Percentiles rank a stretch among this genome's conserved stretches.
Conservation (phyloP, 2,329 filamentous ascomycete genomes). For the Penicillium sumatraense region DNA sequence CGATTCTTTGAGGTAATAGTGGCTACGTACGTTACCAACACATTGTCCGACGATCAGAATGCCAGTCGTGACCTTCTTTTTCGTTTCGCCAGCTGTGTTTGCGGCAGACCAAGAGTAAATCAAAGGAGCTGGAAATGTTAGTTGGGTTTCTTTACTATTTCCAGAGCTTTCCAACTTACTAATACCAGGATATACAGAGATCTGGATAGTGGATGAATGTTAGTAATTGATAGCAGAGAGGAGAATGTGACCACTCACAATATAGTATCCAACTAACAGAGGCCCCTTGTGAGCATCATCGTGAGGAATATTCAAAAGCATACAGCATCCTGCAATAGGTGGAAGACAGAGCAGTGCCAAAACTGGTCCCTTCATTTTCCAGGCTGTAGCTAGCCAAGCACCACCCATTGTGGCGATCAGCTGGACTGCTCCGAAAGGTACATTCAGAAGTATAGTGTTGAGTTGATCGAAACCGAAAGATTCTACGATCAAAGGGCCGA, state of each 20-base stretch:
- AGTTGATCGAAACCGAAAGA: constrained; percentile 63
- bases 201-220: constrained; percentile 33
- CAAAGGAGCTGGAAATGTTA: constrained; percentile 56
- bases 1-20: neutral
- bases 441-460: constrained; percentile 63
- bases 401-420: constrained; percentile 63
- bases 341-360: constrained; percentile 60
- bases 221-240: neutral
- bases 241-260: constrained; percentile 33
- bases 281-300: constrained; percentile 52
- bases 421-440: constrained; percentile 65
- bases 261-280: constrained; percentile 62
- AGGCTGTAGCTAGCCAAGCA: constrained; percentile 59
- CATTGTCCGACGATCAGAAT: constrained; percentile 69
- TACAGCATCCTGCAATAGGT: constrained; percentile 60
- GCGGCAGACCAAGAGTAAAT: constrained; percentile 73
- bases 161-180: constrained; percentile 36
- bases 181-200: constrained; percentile 65
- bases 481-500: constrained; percentile 63
- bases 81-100: constrained; percentile 69
- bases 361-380: constrained; percentile 61
- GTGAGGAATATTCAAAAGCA: constrained; percentile 58
- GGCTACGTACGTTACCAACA: constrained; percentile 58
- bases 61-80: constrained; percentile 68
- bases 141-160: neutral